Conservation (phyloP, 805 yeast species). For the Ogataea pilisensis region DNA sequence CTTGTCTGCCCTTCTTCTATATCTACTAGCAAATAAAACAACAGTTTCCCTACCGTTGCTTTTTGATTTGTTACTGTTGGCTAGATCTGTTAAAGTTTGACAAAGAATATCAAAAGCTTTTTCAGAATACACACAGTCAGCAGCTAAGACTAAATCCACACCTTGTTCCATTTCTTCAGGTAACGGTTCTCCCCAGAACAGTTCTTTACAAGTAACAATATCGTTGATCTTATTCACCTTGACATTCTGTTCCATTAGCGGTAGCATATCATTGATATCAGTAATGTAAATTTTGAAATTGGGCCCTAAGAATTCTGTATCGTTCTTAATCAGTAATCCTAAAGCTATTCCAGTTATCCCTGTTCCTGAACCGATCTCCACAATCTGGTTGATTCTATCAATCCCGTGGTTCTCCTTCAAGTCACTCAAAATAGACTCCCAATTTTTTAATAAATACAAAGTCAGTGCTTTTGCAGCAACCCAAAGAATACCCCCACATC, state of each 20-base stretch:
- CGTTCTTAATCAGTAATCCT: constrained; percentile 27
- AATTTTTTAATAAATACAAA: constrained; percentile 36
- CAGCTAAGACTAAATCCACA: constrained; percentile 49
- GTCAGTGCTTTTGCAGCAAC: constrained; percentile 55
- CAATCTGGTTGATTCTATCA: constrained; percentile 26
- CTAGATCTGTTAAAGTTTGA: constrained; percentile 43
- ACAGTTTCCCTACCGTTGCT: constrained; percentile 32
- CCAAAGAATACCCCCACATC: constrained; percentile 66
- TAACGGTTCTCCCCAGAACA: constrained; percentile 43
- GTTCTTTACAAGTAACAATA: constrained; percentile 37
- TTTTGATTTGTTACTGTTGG: constrained; percentile 7
- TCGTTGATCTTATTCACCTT: constrained; percentile 34
- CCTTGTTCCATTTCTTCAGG: constrained; percentile 31
- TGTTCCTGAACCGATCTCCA: constrained; percentile 58
- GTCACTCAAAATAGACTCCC: constrained; percentile 4
- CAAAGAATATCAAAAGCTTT: constrained; percentile 49
- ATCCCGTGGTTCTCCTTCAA: constrained; percentile 17
- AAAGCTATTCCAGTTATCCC: constrained; percentile 47
- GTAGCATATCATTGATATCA: constrained; percentile 45
- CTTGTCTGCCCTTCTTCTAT: constrained; percentile 41
- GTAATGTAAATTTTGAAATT: constrained; percentile 38
- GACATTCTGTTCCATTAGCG: constrained; percentile 44
- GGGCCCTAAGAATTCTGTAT: constrained; percentile 1
- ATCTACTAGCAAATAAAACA: constrained; percentile 49
- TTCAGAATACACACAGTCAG: constrained; percentile 58